A percentile compares a stretch with the other conserved stretches of the same genome.
Conservation (phyloP, 1,284 basidiomycete species). For the Flammula alnicola region DNA sequence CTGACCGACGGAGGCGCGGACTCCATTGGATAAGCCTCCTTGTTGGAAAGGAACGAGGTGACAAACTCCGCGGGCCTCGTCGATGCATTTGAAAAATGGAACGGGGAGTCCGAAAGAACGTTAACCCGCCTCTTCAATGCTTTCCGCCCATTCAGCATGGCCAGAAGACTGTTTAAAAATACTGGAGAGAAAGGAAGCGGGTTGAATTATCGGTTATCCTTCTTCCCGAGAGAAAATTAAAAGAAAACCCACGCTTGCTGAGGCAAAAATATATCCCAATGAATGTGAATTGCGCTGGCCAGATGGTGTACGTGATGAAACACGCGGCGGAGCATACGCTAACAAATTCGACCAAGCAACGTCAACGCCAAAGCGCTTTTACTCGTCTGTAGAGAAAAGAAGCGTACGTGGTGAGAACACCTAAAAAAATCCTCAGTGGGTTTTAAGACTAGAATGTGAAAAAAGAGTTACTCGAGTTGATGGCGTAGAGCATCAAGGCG, state of each 20-base stretch:
- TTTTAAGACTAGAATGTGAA: slow-evolving; percentile 1
- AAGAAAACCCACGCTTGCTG: slow-evolving; percentile 31
- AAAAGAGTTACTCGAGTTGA: slow-evolving; percentile 34
- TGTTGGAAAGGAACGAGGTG: slow-evolving; percentile 5
- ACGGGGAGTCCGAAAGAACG: slow-evolving; percentile 10
- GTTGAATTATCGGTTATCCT: background rate
- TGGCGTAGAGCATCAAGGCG: slow-evolving; percentile 35
- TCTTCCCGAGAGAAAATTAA: too few species aligned
- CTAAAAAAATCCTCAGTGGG: slow-evolving; percentile 10
- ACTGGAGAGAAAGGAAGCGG: slow-evolving; percentile 19
- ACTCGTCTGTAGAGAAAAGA: background rate
- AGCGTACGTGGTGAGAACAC: slow-evolving; percentile 26
- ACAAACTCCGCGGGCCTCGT: slow-evolving; percentile 16
- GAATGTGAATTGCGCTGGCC: slow-evolving; percentile 35
- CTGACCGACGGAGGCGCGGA: slow-evolving; percentile 7
- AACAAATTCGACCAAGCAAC: background rate
- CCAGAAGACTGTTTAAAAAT: slow-evolving; percentile 37
- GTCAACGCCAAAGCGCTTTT: background rate
- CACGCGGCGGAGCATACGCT: slow-evolving; percentile 32
- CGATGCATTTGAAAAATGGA: slow-evolving; percentile 11
- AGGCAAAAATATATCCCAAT: slow-evolving; percentile 38
- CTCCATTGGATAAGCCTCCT: slow-evolving; percentile 5
- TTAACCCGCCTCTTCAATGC: slow-evolving; percentile 17
- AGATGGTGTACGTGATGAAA: slow-evolving; percentile 37
- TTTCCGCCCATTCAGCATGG: slow-evolving; percentile 30